Base-by-base conservation (phyloP, 106 monocot species). In the Acorus gramineus region DNA sequence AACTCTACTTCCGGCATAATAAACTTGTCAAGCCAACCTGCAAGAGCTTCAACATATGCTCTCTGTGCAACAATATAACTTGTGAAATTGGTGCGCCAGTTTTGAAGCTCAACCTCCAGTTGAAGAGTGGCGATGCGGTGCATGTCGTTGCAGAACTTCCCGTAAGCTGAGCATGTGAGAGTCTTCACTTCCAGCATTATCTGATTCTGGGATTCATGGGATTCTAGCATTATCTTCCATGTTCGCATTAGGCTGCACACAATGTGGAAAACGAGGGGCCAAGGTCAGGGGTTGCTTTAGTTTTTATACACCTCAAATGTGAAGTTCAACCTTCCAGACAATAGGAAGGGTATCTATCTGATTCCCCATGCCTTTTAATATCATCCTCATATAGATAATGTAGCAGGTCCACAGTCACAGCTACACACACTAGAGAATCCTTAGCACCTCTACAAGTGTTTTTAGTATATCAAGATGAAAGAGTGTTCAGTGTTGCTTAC, bases 11-110 rank as follows among this genome's bases (percentile, higher is more conserved):
- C 81, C 5, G 92, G 82, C 43, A 74, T 14, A 52, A 89, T 71
- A 70, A 92, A 99, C 72, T 86, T 99, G 4, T 88, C 83, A 3
- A 92, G 69, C 98, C 98, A 99, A 48, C 88, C 92, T 62, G 86
- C 55, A 10, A 99, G 77, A 49, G 92, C 77, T 70, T 99, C 92
- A 4, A 84, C 80, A 48, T 99, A 99, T 28, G 74, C 76, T 66
- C 70, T 89, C 56, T 92, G 92, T 46, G 86, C 87, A 8, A 56
- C 51, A 50, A 89, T 44, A 62, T 99, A 99, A 14, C 60, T 66
- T 45, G 59, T 63, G 63, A 99, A 99, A 77, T 81, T 84, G 8
- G 71, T 46, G 8, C 85, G 74, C 98, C 98, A 99, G 57, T 84
- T 82, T 42, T 75, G 81, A 14, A 99, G 76, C 66, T 99, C 88